Evolutionary conservation across 2,329 filamentous ascomycete genomes (phyloP), one percentile per base, ranked within the genome.

Genomic region (Diaporthe helianthi): DNA sequence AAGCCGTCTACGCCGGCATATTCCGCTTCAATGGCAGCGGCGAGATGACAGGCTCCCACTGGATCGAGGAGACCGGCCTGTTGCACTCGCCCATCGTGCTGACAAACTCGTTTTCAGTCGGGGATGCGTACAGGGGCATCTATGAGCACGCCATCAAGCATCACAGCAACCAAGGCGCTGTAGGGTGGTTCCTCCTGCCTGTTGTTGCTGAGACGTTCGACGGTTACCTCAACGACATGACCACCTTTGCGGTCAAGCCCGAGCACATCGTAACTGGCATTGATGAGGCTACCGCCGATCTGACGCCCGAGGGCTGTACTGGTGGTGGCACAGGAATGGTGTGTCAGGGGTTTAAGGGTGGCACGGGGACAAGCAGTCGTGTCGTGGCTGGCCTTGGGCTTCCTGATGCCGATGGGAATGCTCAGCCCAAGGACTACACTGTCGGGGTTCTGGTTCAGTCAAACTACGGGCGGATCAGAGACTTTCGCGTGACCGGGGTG

Each of bases 241-340:
- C 80, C 29, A 82, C 83, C 22, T 88, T 90, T 66, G 82, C 83
- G 0, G 82, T 91, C 3, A 85, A 80, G 29, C 80, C 86, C 0
- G 78, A 84, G 66, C 84, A 89, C 71, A 79, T 90, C 41, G 80
- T 87, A 33, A 75, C 80, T 4, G 86, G 87, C 0, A 86, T 91
- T 64, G 80, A 83, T 38, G 80, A 76, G 9, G 88, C 86, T 0
- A 80, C 79, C 2, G 79, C 81, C 10, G 86, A 83, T 1, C 78
- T 80, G 0, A 88, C 92, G 0, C 78, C 79, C 2, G 89, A 92
- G 77, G 90, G 90, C 0, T 88, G 87, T 73, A 84, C 84, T 1
- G 90, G 90, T 3, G 90, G 90, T 22, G 90, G 90, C n/a, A 89
- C 89, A 0, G 89, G 89, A 17, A 91, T 91, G 88, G 83, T 88